Percentiles rank a stretch among this genome's conserved stretches.
These are phyloP conservation scores for Gastrolobium bilobum DNA, from an alignment of 306 rosid genomes.

Conservation along the genomic window DNA sequence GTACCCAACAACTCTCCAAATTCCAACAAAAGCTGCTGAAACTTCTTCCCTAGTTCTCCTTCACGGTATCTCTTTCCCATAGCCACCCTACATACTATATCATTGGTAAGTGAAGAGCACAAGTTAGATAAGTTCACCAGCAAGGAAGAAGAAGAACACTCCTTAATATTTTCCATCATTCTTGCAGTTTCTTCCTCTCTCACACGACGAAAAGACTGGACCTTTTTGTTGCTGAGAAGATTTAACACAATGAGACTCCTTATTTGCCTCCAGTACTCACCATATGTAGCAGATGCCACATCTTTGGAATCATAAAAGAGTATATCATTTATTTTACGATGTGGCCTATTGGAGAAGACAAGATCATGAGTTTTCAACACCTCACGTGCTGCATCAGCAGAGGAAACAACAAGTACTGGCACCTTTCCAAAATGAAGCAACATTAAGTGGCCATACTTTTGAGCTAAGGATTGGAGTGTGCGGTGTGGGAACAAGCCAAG, in stretches of 20 bases:
- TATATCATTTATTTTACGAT: constrained; percentile 24
- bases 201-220: constrained; percentile 9
- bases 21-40: constrained; percentile 35
- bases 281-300: constrained; percentile 36
- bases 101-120: constrained; percentile 28
- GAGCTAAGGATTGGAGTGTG: constrained; percentile 22
- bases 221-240: constrained; percentile 39
- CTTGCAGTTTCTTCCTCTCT: constrained; percentile 39
- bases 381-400: constrained; percentile 31
- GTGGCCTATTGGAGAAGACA: constrained; percentile 36
- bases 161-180: constrained; percentile 11
- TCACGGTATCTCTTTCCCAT: constrained; percentile 26
- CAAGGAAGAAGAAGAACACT: not conserved
- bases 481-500: constrained; percentile 16
- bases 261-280: constrained; percentile 31
- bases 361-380: constrained; percentile 43
- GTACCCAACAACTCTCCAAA: constrained; percentile 37
- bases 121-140: constrained; percentile 25
- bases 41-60: not conserved
- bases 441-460: constrained; percentile 39
- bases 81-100: constrained; percentile 36
- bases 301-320: constrained; percentile 21
- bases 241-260: constrained; percentile 28
- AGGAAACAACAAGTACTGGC: constrained; percentile 4
- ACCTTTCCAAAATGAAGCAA: constrained; percentile 33